Conservation (phyloP, 495 filamentous ascomycete species). For the Neurospora sp. region DNA sequence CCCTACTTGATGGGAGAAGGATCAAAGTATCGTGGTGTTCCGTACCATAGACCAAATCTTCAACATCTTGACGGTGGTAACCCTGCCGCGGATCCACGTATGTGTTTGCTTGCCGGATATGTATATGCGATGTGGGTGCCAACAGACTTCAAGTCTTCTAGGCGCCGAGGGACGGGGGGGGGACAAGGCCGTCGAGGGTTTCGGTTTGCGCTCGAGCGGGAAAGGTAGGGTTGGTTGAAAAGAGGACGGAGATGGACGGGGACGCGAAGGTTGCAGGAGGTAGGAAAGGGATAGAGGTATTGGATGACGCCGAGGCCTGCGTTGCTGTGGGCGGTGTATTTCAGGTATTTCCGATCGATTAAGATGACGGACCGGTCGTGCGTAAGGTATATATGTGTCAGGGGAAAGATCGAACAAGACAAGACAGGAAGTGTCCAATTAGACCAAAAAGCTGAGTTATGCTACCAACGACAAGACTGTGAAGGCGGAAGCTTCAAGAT, state of each 20-base stretch:
- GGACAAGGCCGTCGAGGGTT: neutral
- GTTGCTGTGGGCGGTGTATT: neutral
- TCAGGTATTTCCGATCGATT: neutral
- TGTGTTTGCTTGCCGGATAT: neutral
- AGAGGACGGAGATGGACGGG: neutral
- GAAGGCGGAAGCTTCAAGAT: neutral
- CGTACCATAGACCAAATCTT: slow-evolving; percentile 99
- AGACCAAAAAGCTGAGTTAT: neutral
- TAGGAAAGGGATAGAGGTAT: neutral
- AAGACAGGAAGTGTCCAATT: neutral
- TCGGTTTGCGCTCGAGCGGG: neutral
- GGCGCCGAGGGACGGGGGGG: neutral
- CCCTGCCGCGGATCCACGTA: neutral
- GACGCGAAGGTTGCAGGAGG: neutral
- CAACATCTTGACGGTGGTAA: slow-evolving; percentile 58
- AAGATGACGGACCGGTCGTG: neutral
- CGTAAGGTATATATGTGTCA: neutral
- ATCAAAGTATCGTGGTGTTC: neutral
- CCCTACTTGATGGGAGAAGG: neutral
- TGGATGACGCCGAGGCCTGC: neutral
- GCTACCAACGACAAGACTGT: neutral
- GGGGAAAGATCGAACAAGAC: neutral
- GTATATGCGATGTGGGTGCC: neutral
- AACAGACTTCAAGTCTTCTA: neutral
- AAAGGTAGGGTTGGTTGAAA: neutral